Evolutionary conservation across 164 flowering plant genomes (phyloP).

Genomic region (Amborella trichopoda): DNA sequence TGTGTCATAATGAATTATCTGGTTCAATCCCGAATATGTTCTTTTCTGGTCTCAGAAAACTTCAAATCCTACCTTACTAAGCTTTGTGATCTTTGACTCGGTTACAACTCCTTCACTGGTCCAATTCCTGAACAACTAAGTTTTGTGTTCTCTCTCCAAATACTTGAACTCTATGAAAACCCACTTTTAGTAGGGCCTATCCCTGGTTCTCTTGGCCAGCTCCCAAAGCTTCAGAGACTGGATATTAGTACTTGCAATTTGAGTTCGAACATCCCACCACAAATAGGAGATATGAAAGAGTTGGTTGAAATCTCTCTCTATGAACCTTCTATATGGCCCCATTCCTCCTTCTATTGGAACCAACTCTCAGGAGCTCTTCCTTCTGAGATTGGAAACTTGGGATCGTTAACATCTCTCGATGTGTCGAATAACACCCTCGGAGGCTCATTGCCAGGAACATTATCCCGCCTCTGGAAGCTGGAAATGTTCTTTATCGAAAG

Average conservation of each 20-base stretch:
- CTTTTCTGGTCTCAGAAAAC: no score
- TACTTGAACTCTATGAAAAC: no score
- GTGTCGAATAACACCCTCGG: no score
- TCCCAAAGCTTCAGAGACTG: neutral
- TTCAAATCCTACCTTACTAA: no score
- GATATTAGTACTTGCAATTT: neutral
- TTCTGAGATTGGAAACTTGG: neutral
- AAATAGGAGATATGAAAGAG: neutral
- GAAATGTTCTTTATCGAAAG: neutral
- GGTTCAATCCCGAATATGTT: no score
- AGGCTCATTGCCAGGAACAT: conserved; percentile 7
- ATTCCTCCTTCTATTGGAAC: no score
- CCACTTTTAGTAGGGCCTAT: neutral
- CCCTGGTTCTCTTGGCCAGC: neutral
- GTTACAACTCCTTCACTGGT: no score
- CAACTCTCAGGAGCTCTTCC: no score
- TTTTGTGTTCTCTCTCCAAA: neutral
- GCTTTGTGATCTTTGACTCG: no score
- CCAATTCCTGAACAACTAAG: no score
- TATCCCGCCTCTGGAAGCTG: conserved; percentile 4
- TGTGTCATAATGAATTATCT: no score
- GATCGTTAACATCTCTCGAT: neutral
- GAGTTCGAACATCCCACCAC: conserved; percentile 2
- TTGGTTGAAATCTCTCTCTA: neutral
- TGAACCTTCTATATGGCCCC: no score